A percentile compares a stretch with the other conserved stretches of the same genome.
Evolutionary conservation across 2,329 filamentous ascomycete genomes (phyloP).

Genomic region (Diaporthe eres): DNA sequence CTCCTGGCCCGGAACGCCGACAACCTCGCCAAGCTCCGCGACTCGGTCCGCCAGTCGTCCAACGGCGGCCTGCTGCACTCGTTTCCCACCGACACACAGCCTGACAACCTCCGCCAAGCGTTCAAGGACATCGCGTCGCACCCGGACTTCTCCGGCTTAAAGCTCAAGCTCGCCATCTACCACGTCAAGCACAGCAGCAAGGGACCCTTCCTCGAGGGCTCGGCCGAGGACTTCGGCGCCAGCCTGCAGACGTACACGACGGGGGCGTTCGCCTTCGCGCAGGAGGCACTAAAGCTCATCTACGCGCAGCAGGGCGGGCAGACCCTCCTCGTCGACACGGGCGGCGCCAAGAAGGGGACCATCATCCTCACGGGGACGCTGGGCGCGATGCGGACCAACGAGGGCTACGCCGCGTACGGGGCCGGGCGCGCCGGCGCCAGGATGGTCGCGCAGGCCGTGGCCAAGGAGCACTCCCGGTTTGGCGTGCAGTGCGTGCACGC

Average conservation of each 20-base stretch:
- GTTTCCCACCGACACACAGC: constrained; percentile 65
- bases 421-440: constrained; percentile 65
- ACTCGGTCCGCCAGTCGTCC: constrained; percentile 56
- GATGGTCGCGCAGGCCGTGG: constrained; percentile 69
- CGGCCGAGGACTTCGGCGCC: constrained; percentile 62
- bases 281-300: constrained; percentile 65
- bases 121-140: constrained; percentile 65
- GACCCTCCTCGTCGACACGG: constrained; percentile 57
- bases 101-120: constrained; percentile 59
- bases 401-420: constrained; percentile 68
- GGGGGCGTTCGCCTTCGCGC: constrained; percentile 68
- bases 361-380: constrained; percentile 71
- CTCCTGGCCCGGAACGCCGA: constrained; percentile 65
- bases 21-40: constrained; percentile 57
- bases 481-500: constrained; percentile 72
- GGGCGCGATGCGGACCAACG: constrained; percentile 66
- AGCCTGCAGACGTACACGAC: constrained; percentile 67
- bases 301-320: constrained; percentile 66
- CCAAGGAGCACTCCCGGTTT: constrained; percentile 68
- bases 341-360: constrained; percentile 67
- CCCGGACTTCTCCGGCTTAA: constrained; percentile 61
- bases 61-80: constrained; percentile 62
- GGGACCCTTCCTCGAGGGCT: constrained; percentile 69
- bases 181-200: constrained; percentile 69
- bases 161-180: constrained; percentile 67